A percentile compares a stretch with the other conserved stretches of the same genome.
phyloP scores from a whole-genome alignment of 192 early-diverging fungal species.

The Geranomyces variabilis region DNA sequence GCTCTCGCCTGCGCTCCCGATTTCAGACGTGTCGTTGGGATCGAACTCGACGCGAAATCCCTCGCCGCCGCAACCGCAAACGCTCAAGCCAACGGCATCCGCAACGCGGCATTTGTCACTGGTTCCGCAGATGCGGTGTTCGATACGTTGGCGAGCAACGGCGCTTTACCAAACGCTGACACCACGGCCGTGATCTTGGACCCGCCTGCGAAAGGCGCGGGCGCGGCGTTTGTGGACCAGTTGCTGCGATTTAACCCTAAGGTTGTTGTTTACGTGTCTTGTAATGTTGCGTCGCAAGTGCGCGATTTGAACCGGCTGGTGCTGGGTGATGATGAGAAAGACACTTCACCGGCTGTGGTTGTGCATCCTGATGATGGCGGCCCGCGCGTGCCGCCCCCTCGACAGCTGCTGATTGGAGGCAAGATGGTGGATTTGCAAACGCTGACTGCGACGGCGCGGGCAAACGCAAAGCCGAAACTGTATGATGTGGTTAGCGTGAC shows the following conservation, averaged over 20 bases:
- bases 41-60: slow-evolving; percentile 65
- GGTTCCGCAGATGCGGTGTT: slow-evolving; percentile 33
- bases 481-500: slow-evolving; percentile 63
- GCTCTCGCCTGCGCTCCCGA: slow-evolving; percentile 62
- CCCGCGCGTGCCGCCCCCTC: not conserved
- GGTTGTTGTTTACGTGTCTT: slow-evolving; percentile 73
- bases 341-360: too few relatives aligned
- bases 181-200: slow-evolving; percentile 73
- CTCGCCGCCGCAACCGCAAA: slow-evolving; percentile 69
- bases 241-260: slow-evolving; percentile 67
- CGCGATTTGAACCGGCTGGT: slow-evolving; percentile 47
- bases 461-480: slow-evolving; percentile 35
- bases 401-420: slow-evolving; percentile 1
- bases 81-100: slow-evolving; percentile 53
- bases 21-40: slow-evolving; percentile 68
- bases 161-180: slow-evolving; percentile 12
- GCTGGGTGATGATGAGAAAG: not conserved
- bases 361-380: not conserved
- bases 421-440: not conserved
- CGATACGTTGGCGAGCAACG: not conserved
- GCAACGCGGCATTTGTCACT: slow-evolving; percentile 55
- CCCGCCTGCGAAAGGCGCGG: slow-evolving; percentile 71
- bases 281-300: slow-evolving; percentile 66
- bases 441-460: not conserved
- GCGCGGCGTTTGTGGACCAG: slow-evolving; percentile 66